A percentile compares a stretch with the other conserved stretches of the same genome.
Conservation (phyloP, 2,329 filamentous ascomycete species). For the Monilinia aucupariae region DNA sequence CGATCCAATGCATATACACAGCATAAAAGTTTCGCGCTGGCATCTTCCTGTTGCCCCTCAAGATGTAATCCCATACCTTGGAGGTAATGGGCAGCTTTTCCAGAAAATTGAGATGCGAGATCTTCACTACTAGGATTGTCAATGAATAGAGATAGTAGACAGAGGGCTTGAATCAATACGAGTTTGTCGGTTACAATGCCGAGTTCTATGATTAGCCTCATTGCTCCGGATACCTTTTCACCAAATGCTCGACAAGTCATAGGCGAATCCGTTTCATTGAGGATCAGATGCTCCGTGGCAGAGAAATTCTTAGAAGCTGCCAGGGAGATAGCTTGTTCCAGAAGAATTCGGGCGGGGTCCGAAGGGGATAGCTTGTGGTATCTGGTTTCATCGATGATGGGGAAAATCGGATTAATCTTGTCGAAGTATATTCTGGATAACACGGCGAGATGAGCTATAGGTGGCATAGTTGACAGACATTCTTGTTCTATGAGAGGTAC, state of each 20-base stretch:
- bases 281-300: conserved; percentile 40
- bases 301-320: conserved; percentile 48
- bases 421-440: conserved; percentile 40
- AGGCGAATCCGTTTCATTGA: conserved; percentile 17
- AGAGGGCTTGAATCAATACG: conserved; percentile 49
- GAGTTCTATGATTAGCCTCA: conserved; percentile 41
- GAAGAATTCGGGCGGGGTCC: conserved; percentile 39
- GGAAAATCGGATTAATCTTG: conserved; percentile 32
- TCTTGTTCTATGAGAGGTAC: conserved; percentile 29
- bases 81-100: conserved; percentile 51
- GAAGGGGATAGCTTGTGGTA: conserved; percentile 36
- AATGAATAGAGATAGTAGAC: conserved; percentile 54
- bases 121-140: conserved; percentile 52
- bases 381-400: conserved; percentile 27
- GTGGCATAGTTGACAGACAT: conserved; percentile 43
- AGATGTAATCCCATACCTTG: conserved; percentile 54
- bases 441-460: conserved; percentile 42
- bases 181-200: conserved; percentile 51
- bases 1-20: conserved; percentile 57
- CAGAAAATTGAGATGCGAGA: conserved; percentile 48
- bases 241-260: conserved; percentile 26
- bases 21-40: conserved; percentile 46
- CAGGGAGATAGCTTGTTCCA: conserved; percentile 49
- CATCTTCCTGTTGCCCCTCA: conserved; percentile 33
- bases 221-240: conserved; percentile 24